Evolutionary conservation across 2,329 filamentous ascomycete genomes (phyloP).

Genomic region (Septoria petroselini): DNA sequence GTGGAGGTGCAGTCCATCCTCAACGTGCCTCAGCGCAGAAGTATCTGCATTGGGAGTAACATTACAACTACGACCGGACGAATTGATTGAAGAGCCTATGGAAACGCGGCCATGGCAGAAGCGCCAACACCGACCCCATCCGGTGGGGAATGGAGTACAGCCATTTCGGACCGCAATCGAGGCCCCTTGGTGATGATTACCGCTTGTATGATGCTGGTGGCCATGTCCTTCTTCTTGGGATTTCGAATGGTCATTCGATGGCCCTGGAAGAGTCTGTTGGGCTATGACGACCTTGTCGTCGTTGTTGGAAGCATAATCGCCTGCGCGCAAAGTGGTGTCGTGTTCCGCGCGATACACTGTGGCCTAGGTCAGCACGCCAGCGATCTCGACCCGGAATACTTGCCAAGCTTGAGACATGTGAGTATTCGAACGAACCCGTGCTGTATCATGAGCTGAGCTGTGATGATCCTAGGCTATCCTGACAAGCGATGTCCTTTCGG

Average conservation of each 20-base stretch:
- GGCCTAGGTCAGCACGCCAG: constrained; percentile 16
- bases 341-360: constrained; percentile 15
- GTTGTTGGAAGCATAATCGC: constrained; percentile 20
- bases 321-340: constrained; percentile 11
- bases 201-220: constrained; percentile 19
- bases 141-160: constrained; percentile 12
- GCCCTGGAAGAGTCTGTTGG: constrained; percentile 20
- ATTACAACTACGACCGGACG: no score
- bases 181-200: constrained; percentile 19
- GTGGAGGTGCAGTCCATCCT: no score
- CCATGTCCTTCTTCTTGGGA: constrained; percentile 17
- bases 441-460: neutral
- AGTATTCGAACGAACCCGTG: neutral
- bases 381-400: neutral
- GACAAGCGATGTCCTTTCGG: constrained; percentile 17
- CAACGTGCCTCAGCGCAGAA: no score
- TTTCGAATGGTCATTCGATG: constrained; percentile 19
- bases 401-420: neutral
- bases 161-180: constrained; percentile 14
- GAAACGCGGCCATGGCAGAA: constrained; percentile 6
- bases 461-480: constrained; percentile 7
- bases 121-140: neutral
- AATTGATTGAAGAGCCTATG: no score
- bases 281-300: constrained; percentile 18
- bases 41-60: no score